A percentile compares a stretch with the other conserved stretches of the same genome.
These are phyloP conservation scores for Starmerella asiatica DNA, from an alignment of 805 yeast genomes.

Conservation along the genomic window DNA sequence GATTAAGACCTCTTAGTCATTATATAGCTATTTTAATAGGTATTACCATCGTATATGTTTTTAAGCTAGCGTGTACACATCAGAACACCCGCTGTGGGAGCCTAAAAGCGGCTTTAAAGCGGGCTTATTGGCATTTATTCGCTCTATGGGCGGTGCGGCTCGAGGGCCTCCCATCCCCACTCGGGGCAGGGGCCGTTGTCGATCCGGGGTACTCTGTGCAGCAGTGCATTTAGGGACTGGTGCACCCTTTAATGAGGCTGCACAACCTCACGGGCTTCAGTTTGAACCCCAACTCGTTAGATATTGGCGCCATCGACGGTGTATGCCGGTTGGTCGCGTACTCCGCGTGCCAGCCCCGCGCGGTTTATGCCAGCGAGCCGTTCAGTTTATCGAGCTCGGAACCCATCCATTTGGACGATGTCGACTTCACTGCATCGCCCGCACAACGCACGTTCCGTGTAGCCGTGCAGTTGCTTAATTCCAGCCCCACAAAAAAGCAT, in stretches of 20 bases:
- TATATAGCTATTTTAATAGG: too few species aligned
- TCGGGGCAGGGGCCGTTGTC: too few species aligned
- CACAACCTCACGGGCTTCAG: conserved; percentile 3
- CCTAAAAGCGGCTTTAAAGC: too few species aligned
- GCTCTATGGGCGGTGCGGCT: too few species aligned
- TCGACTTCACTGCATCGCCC: conserved; percentile 4
- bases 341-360: conserved; percentile 10
- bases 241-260: conserved; percentile 3
- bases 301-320: not conserved
- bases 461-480: conserved; percentile 8
- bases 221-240: too few species aligned
- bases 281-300: not conserved
- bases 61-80: too few species aligned
- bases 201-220: too few species aligned
- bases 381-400: not conserved
- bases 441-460: conserved; percentile 6
- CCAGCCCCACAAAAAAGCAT: not conserved
- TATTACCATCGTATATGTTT: too few species aligned
- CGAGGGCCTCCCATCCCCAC: too few species aligned
- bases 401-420: conserved; percentile 1
- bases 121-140: too few species aligned
- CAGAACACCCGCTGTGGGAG: too few species aligned
- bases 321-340: conserved; percentile 11
- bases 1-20: too few species aligned
- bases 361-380: conserved; percentile 16